phyloP scores from a whole-genome alignment of 345 rosid genomes.

The Dovyalis caffra region DNA sequence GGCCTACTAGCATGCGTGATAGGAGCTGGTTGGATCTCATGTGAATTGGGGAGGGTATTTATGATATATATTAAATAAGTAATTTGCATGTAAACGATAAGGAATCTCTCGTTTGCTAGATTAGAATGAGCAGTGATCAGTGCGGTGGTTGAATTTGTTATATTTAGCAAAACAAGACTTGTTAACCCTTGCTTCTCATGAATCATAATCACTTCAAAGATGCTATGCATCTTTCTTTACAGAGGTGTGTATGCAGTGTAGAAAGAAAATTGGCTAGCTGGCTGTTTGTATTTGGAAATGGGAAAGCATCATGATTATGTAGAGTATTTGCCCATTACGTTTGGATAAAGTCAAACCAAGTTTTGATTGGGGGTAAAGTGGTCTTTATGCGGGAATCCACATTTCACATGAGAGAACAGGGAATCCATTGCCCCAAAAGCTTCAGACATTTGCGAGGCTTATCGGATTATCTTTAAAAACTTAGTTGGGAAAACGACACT shows the following conservation, averaged over 20 bases:
- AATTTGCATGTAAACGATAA: too few relatives aligned
- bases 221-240: background rate
- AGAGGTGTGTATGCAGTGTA: background rate
- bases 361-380: background rate
- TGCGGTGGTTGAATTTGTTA: slow-evolving; percentile 37
- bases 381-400: background rate
- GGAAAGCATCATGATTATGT: slow-evolving; percentile 7
- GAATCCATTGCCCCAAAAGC: slow-evolving; percentile 16
- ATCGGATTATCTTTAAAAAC: background rate
- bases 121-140: too few relatives aligned
- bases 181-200: background rate
- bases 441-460: slow-evolving; percentile 7
- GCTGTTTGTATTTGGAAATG: background rate
- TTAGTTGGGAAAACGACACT: slow-evolving; percentile 4
- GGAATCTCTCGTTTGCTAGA: too few relatives aligned
- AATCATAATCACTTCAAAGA: background rate
- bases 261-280: background rate
- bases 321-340: background rate
- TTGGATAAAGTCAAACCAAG: background rate
- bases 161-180: slow-evolving; percentile 10
- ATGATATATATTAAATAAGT: too few relatives aligned
- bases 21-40: too few relatives aligned
- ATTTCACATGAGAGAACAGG: background rate
- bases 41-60: too few relatives aligned
- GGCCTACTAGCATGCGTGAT: too few relatives aligned